Evolutionary conservation across 495 filamentous ascomycete genomes (phyloP), one percentile per base, ranked within the genome.

Genomic region (Emericellopsis terricola): DNA sequence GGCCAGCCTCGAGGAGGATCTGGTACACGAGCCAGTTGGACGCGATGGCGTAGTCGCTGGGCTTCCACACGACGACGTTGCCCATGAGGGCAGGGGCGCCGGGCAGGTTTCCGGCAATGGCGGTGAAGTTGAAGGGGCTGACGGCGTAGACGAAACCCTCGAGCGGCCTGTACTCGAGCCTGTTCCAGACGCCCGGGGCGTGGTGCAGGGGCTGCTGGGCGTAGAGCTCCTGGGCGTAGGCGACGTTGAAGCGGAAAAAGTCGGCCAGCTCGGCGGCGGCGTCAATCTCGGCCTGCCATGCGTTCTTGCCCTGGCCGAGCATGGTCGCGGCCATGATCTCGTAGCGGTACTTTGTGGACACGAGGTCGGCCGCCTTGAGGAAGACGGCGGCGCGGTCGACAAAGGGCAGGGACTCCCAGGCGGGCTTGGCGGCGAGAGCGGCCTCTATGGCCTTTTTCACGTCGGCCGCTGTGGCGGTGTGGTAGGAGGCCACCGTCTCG

Each of bases 201-300:
- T 93, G 73, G 55, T 82, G 78, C 10, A 46, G 56, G 19, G 84
- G 84, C 55, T 93, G 84, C 50, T 81, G 76, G 15, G 78, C 71
- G 50, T 91, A 91, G 16, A 91, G 48, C 46, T 91, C 78, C 56
- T 91, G 78, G 14, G 83, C 83, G 48, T 82, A 91, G 47, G 81
- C 73, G 24, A 89, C 83, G 43, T 81, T 85, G 59, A 91, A 91
- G 39, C 80, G 68, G 44, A 96, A 65, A 60, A 96, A 96, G 52
- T 96, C 86, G 42, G 69, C 73, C 28, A 92, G 57, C 63, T 96
- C 86, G 2, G 87, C 87, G 3, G 87, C 86, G 16, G 87, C 73
- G 55, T 94, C 85, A 43, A 94, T 92, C 68, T 94, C 85, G 14
- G 85, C 85, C 53, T 94, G 85, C 82, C 82, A 93, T 16, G 79